Percentiles rank a stretch among this genome's conserved stretches.
phyloP scores from a whole-genome alignment of 139 green algal species.

The Picochlorum sp. region DNA sequence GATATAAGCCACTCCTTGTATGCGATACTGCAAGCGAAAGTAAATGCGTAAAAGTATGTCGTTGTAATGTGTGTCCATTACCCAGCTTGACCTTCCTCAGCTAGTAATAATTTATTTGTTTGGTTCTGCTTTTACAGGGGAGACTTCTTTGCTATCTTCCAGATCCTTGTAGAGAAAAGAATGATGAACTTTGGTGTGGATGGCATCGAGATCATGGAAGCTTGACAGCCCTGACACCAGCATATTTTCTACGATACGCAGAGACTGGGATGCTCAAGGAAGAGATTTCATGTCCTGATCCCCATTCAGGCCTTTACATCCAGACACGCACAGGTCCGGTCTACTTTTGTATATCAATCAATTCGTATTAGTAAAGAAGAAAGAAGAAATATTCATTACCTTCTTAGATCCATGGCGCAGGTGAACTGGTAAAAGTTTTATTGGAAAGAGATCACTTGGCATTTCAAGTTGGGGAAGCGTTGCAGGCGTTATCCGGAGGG shows the following conservation, averaged over 20 bases:
- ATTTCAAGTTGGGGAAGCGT: conserved; percentile 64
- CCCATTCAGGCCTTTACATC: conserved; percentile 46
- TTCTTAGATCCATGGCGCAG: conserved; percentile 9
- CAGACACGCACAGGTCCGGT: conserved; percentile 9
- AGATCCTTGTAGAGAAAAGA: conserved; percentile 1
- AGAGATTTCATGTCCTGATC: conserved; percentile 39
- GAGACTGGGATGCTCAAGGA: neutral
- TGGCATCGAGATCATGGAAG: conserved; percentile 66
- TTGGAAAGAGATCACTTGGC: conserved; percentile 48
- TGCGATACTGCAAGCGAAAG: no score
- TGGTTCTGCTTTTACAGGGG: no score
- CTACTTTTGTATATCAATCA: no score
- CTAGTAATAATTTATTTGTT: no score
- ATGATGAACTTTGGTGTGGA: conserved; percentile 48
- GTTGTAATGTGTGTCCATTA: no score
- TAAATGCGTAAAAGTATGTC: no score
- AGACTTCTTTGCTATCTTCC: conserved; percentile 48
- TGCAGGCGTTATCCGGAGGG: conserved; percentile 51
- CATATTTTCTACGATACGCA: conserved; percentile 42
- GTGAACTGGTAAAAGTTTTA: conserved; percentile 26
- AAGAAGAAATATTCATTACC: neutral
- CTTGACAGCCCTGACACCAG: conserved; percentile 53
- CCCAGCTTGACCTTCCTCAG: neutral
- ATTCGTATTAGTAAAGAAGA: no score
- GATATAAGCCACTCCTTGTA: neutral